A percentile compares a stretch with the other conserved stretches of the same genome.
phyloP scores from a whole-genome alignment of 2,329 filamentous ascomycete species.

The Bretziella fagacearum region DNA sequence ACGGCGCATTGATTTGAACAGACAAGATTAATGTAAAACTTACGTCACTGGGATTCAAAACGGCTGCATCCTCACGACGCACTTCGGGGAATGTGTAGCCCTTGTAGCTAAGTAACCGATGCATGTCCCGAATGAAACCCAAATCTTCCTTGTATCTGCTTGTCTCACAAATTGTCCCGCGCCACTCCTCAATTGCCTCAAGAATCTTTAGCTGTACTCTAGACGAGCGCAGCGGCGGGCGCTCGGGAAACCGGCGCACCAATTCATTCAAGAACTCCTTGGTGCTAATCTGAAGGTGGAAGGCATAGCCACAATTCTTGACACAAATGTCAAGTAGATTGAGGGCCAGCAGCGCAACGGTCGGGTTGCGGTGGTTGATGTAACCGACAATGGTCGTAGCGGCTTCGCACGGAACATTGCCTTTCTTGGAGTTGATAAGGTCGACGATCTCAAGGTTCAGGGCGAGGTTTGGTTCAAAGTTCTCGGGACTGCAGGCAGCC shows the following conservation, averaged over 20 bases:
- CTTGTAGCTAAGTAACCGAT: conserved; percentile 86
- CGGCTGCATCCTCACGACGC: conserved; percentile 81
- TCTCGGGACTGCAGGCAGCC: conserved; percentile 89
- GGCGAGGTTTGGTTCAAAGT: conserved; percentile 94
- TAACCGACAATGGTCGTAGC: conserved; percentile 84
- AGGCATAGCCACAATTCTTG: conserved; percentile 98
- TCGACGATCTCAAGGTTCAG: conserved; percentile 93
- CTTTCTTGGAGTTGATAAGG: conserved; percentile 94
- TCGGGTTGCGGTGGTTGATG: conserved; percentile 93
- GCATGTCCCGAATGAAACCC: conserved; percentile 95
- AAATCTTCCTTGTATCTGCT: conserved; percentile 94
- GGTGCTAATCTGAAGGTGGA: conserved; percentile 94
- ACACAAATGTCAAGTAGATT: conserved; percentile 95
- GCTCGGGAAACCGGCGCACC: conserved; percentile 85
- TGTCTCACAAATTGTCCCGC: conserved; percentile 93
- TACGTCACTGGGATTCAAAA: conserved; percentile 92
- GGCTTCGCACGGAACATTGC: conserved; percentile 84
- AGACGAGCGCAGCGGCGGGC: conserved; percentile 69
- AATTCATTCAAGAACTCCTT: conserved; percentile 99
- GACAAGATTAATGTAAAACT: no score
- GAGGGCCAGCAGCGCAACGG: conserved; percentile 78
- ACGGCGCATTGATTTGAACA: no score
- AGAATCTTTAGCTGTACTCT: conserved; percentile 84
- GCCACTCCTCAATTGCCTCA: conserved; percentile 96
- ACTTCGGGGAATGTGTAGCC: conserved; percentile 92